Conservation (phyloP, 2,329 filamentous ascomycete genomes). For the Harringtonia lauricola region DNA sequence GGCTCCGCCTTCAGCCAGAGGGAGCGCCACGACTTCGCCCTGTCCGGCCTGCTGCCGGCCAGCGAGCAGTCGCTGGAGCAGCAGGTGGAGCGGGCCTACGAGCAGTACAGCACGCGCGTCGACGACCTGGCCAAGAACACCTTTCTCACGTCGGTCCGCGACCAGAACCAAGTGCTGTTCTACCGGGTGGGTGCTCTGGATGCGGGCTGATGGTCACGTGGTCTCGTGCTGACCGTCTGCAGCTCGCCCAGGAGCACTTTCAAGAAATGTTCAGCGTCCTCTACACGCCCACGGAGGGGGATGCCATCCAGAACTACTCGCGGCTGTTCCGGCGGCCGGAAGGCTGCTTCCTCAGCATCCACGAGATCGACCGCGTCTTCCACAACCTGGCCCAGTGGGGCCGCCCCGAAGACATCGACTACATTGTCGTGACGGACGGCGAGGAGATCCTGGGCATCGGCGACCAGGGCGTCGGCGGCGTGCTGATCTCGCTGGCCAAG, state of each 20-base stretch:
- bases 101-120: slow-evolving; percentile 56
- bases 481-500: slow-evolving; percentile 78
- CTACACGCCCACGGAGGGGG: slow-evolving; percentile 83
- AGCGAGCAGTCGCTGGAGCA: slow-evolving; percentile 65
- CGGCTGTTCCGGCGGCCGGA: slow-evolving; percentile 66
- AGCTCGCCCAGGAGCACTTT: slow-evolving; percentile 66
- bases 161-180: slow-evolving; percentile 77
- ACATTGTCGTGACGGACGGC: slow-evolving; percentile 73
- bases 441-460: slow-evolving; percentile 78
- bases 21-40: slow-evolving; percentile 58
- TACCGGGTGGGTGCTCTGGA: slow-evolving; percentile 43
- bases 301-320: slow-evolving; percentile 79
- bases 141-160: slow-evolving; percentile 74
- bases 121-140: slow-evolving; percentile 74
- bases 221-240: background rate
- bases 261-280: slow-evolving; percentile 87
- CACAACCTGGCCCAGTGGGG: slow-evolving; percentile 59
- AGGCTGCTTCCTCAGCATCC: slow-evolving; percentile 71
- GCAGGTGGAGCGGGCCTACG: slow-evolving; percentile 66
- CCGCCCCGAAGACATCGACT: slow-evolving; percentile 63
- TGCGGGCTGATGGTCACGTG: too few relatives aligned
- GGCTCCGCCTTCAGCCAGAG: slow-evolving; percentile 64
- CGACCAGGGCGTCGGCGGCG: slow-evolving; percentile 76
- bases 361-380: slow-evolving; percentile 54
- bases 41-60: slow-evolving; percentile 62